Base-by-base conservation (phyloP, 2,329 filamentous ascomycete genomes). In the Botryosphaeria dothidea region DNA sequence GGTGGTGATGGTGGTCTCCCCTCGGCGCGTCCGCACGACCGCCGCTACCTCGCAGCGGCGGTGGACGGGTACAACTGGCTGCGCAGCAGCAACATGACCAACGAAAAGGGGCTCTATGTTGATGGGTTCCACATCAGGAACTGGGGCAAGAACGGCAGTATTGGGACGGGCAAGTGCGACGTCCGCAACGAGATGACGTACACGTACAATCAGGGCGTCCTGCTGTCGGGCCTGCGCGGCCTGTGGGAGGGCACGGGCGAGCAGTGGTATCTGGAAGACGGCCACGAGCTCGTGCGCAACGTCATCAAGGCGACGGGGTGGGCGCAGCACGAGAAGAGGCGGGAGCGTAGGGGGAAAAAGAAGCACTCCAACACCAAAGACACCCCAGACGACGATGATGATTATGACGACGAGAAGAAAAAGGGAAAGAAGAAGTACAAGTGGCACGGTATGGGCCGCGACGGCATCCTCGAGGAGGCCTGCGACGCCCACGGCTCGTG, bases 191-290 rank as follows among this genome's bases (percentile, higher is more conserved):
- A 93, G 70, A 94, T 93, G 88, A 90, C 97, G 8, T 97, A 93
- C 77, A 96, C 93, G 0, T 97, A 98, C 80, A 98, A 98, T 78
- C 94, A 98, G 77, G 94, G 93, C 23, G 92, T 97, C 3, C 73
- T 98, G 1, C 85, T 97, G 23, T 93, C 91, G 4, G 93, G 92
- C 13, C 86, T 92, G 64, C 86, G 92, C 36, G 91, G 89, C 1
- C 83, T 97, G 0, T 97, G 91, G 87, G 85, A 91, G 67, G 88
- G 88, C 15, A 97, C 92, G 0, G 90, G 90, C 13, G 85, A 88
- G n/a, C 76, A 81, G 1, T 83, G 80, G 0, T 97, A 93, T 73
- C 82, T 97, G 0, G 77, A 85, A 21, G 92, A 97, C 65, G 94
- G 92, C 0, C 92, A 97, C 75, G 74, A 80, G n/a, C 85, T 97